These are phyloP conservation scores for Xylariaceae sp. DNA, from an alignment of 2,329 filamentous ascomycete species.

Conservation along the genomic window DNA sequence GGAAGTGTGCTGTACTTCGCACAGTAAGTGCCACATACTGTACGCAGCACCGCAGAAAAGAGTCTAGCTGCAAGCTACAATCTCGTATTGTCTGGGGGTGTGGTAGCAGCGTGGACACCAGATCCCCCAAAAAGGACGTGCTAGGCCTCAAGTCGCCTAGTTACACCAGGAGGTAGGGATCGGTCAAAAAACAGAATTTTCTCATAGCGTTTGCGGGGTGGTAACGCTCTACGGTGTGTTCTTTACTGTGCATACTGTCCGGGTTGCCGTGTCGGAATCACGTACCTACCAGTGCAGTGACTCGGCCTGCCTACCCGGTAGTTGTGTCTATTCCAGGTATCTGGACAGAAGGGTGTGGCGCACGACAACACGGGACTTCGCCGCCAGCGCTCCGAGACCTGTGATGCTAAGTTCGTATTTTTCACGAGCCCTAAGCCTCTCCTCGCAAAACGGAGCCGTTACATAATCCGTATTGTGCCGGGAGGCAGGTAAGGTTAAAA, in stretches of 20 bases:
- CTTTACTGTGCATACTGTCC: not conserved
- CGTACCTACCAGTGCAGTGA: too few relatives aligned
- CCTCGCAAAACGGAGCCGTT: too few relatives aligned
- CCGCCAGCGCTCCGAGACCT: constrained; percentile 17
- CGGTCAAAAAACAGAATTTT: not conserved
- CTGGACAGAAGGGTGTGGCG: not conserved
- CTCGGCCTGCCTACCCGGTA: too few relatives aligned
- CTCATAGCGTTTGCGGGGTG: not conserved
- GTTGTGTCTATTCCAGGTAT: too few relatives aligned
- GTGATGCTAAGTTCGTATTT: not conserved
- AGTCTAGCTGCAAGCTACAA: not conserved
- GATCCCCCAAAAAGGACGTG: constrained; percentile 9
- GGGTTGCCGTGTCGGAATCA: too few relatives aligned
- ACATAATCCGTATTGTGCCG: too few relatives aligned
- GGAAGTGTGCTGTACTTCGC: not conserved
- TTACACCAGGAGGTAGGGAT: not conserved
- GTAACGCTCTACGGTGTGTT: not conserved
- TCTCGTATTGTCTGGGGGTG: constrained; percentile 18
- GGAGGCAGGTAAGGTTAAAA: too few relatives aligned
- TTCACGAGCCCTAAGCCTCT: too few relatives aligned
- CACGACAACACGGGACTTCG: constrained; percentile 9
- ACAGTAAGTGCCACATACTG: not conserved
- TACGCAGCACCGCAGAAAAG: not conserved
- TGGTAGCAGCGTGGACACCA: constrained; percentile 18
- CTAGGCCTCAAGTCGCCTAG: not conserved